Evolutionary conservation across 2,329 filamentous ascomycete species (phyloP).

Genomic region (Sporothrix pallida): DNA sequence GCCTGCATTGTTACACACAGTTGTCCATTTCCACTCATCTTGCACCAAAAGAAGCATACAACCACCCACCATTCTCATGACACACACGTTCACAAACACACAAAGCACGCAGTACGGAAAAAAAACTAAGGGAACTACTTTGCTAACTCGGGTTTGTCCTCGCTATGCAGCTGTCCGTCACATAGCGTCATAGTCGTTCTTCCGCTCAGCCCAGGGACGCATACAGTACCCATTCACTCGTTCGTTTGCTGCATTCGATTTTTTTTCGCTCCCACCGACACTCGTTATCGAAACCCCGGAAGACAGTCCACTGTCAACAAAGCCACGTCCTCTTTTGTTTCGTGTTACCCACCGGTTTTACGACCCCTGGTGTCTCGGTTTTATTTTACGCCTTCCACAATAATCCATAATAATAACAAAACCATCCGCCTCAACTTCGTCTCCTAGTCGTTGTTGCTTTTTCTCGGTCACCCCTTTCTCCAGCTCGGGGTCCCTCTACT

Average conservation of each 20-base stretch:
- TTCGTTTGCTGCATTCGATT: neutral
- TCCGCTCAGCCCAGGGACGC: neutral
- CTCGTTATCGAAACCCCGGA: slow-evolving; percentile 12
- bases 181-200: slow-evolving; percentile 35
- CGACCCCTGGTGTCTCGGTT: slow-evolving; percentile 27
- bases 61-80: too few relatives aligned
- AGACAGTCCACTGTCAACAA: slow-evolving; percentile 3
- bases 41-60: slow-evolving; percentile 18
- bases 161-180: slow-evolving; percentile 48
- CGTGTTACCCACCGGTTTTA: slow-evolving; percentile 16
- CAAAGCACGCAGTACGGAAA: slow-evolving; percentile 12
- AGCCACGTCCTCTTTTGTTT: slow-evolving; percentile 11
- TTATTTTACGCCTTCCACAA: slow-evolving; percentile 21
- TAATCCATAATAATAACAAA: neutral
- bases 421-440: slow-evolving; percentile 8
- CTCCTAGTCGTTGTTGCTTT: neutral
- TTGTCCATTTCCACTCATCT: slow-evolving; percentile 27
- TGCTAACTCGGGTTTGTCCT: slow-evolving; percentile 43
- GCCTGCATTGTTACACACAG: slow-evolving; percentile 33
- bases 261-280: neutral
- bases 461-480: neutral
- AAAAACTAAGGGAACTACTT: slow-evolving; percentile 21
- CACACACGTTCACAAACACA: neutral
- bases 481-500: neutral
- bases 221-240: neutral